These are phyloP conservation scores for Trichoderma koningii DNA, from an alignment of 2,329 filamentous ascomycete genomes.

Conservation along the genomic window DNA sequence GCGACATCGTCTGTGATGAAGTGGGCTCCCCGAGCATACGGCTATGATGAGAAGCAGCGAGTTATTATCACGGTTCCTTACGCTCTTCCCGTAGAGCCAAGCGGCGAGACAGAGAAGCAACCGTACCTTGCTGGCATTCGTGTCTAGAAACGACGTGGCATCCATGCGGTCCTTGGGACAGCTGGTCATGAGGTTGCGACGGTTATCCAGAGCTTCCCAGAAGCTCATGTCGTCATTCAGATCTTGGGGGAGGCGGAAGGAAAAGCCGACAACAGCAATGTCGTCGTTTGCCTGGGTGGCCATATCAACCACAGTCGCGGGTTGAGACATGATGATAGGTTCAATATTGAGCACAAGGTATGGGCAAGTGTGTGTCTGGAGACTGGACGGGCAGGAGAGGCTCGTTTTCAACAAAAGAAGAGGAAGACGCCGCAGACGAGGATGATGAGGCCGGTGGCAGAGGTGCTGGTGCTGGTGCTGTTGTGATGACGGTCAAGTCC, in stretches of 20 bases:
- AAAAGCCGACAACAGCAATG: constrained; percentile 43
- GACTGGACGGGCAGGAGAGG: too few species aligned
- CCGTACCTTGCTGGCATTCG: constrained; percentile 16
- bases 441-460: not conserved
- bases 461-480: not conserved
- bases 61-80: too few species aligned
- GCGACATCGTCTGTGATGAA: constrained; percentile 15
- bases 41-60: not conserved
- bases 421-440: not conserved
- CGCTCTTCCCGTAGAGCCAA: too few species aligned
- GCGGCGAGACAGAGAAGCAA: not conserved
- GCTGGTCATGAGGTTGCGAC: constrained; percentile 38
- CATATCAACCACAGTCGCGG: not conserved
- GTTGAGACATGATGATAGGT: not conserved
- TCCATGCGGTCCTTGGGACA: constrained; percentile 40
- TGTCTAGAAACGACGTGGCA: constrained; percentile 33
- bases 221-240: constrained; percentile 37
- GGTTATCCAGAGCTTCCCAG: constrained; percentile 40
- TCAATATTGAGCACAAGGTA: not conserved
- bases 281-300: not conserved
- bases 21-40: constrained; percentile 3
- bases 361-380: too few species aligned
- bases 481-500: not conserved
- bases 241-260: constrained; percentile 44
- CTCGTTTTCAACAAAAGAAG: not conserved